These are phyloP conservation scores for Sutorius eximius DNA, from an alignment of 1,284 basidiomycete species.

Conservation along the genomic window DNA sequence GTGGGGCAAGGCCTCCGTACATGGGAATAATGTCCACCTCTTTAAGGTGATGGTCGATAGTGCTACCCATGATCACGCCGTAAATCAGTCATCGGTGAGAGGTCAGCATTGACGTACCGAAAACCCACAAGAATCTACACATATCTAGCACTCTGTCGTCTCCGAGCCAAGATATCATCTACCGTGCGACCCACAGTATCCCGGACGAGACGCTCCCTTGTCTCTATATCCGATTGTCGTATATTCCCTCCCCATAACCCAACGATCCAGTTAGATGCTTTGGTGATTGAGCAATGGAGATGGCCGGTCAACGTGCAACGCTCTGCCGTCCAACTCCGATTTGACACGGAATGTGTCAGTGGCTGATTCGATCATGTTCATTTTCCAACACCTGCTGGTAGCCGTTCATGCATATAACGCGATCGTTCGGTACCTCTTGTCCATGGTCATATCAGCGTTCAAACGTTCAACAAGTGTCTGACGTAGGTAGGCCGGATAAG, in stretches of 20 bases:
- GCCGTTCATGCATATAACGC: conserved; percentile 12
- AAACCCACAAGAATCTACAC: conserved; percentile 15
- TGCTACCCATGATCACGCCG: conserved; percentile 12
- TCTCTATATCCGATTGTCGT: conserved; percentile 6
- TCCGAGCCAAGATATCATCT: neutral
- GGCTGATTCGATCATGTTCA: conserved; percentile 12
- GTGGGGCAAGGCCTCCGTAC: neutral
- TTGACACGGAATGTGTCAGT: conserved; percentile 5
- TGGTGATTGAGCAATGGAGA: conserved; percentile 10
- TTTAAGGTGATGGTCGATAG: conserved; percentile 7
- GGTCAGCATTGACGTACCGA: neutral
- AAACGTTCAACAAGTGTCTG: neutral
- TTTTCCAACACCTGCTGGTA: conserved; percentile 1
- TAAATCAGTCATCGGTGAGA: conserved; percentile 16
- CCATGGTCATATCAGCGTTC: conserved; percentile 15
- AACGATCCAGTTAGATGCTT: conserved; percentile 3
- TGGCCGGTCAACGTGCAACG: conserved; percentile 9
- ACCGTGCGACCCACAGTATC: conserved; percentile 3
- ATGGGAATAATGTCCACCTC: conserved; percentile 15
- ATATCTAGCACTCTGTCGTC: conserved; percentile 10
- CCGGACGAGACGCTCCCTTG: neutral
- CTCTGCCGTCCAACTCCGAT: conserved; percentile 13
- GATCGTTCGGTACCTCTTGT: conserved; percentile 18
- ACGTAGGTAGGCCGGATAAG: conserved; percentile 16
- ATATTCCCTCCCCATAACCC: conserved; percentile 8